Conservation (phyloP, 495 filamentous ascomycete genomes). For the Xylona heveae region DNA sequence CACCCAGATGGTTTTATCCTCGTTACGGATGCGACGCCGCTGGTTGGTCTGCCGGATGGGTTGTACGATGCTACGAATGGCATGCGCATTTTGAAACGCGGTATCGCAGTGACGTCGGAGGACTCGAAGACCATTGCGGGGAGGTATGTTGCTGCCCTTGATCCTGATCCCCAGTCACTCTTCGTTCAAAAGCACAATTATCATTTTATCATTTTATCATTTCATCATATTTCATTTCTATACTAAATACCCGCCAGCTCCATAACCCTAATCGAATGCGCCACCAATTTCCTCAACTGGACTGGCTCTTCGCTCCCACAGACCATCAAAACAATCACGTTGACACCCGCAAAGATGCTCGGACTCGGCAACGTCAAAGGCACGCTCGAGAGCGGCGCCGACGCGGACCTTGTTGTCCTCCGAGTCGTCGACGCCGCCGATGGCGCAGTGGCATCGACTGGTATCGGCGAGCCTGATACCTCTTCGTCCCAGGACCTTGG, state of each 20-base stretch:
- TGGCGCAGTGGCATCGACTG: no score
- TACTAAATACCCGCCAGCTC: conserved; percentile 27
- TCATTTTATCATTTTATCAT: no score
- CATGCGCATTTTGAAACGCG: conserved; percentile 44
- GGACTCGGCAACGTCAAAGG: conserved; percentile 47
- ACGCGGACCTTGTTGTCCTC: conserved; percentile 62
- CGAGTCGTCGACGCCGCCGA: no score
- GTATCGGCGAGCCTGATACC: no score
- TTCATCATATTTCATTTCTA: no score
- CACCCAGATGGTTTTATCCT: conserved; percentile 42
- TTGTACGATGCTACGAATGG: conserved; percentile 64
- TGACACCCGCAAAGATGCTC: conserved; percentile 52
- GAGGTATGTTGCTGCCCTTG: conserved; percentile 25
- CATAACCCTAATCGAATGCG: conserved; percentile 54
- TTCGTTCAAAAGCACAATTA: no score
- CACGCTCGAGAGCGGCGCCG: conserved; percentile 39
- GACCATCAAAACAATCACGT: conserved; percentile 48
- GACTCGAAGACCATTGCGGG: conserved; percentile 55
- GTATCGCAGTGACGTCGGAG: conserved; percentile 41
- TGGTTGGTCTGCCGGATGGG: conserved; percentile 52
- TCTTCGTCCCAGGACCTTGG: no score
- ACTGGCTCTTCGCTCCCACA: conserved; percentile 37
- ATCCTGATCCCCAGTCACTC: no score
- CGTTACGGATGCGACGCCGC: conserved; percentile 46
- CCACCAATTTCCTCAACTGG: conserved; percentile 62